Base-by-base conservation (phyloP, 805 yeast genomes). In the Maudiozyma turicensis region DNA sequence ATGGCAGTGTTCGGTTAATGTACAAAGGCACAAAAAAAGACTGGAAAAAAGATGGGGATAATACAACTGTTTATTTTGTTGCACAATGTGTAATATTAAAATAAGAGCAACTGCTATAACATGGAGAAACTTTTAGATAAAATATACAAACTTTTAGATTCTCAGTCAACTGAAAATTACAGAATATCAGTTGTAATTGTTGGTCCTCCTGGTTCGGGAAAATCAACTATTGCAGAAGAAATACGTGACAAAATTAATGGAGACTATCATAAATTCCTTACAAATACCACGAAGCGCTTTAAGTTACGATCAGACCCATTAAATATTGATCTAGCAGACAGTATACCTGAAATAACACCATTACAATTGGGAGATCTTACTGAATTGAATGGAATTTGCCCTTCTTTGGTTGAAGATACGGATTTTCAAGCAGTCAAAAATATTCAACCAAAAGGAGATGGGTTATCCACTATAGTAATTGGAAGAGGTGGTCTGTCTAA, bases 131-230 rank as follows among this genome's bases (percentile, higher is more conserved):
- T 72, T 13, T 67, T 66, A 5, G 57, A 65, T 30, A 55, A 71
- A 42, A 63, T 68, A 0, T 46, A 69, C 2, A 44, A 54, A 10
- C 52, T 69, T 14, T 58, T 65, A 5, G 56, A 60, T 9, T 47
- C 57, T 3, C 50, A 48, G 10, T 44, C 55, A 13, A 57, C 64
- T 11, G 50, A 52, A 0, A 60, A 63, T 39, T 72, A 76, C 50
- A 67, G 90, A 54, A 61, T 80, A 2, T 51, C 83, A 14, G 69
- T 88, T 8, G 68, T 84, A 0, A 58, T 88, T 10, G 80, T 82
- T 2, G 96, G 95, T 1, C 73, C 81, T 0, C 95, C 96, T 2
- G 96, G 96, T 6, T 79, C 90, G 0, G 96, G 96, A 0, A 87
- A 87, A 62, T 76, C 90, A 3, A 84, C 95, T 0, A 58, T 81